Base-by-base conservation (phyloP, 495 filamentous ascomycete species). In the Hyaloscypha variabilis region DNA sequence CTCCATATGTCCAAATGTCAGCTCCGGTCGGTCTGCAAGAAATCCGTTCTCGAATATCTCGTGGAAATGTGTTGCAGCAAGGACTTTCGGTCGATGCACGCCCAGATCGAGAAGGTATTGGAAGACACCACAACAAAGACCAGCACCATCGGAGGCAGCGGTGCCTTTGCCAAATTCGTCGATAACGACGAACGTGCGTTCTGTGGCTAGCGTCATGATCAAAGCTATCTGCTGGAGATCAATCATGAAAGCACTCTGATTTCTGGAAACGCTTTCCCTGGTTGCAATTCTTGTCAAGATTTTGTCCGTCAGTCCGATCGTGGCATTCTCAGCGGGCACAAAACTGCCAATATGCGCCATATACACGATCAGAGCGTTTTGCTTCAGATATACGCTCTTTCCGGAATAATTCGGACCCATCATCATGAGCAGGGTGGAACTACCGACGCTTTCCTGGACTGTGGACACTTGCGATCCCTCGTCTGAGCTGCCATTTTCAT, bases 151-250 rank as follows among this genome's bases (percentile, higher is more conserved):
- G 65, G 82, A 83, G 19, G 85, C 82, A 58, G 91, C 90, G 0
- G 95, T 99, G 8, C 95, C 96, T 77, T 97, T 99, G 5, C 95
- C 95, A 67, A 99, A 98, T 70, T 99, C 96, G 71, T 99, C 95
- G 58, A 97, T 89, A 26, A 99, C 79, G 5, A 98, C 74, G 2
- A 99, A 77, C 71, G 90, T 96, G 29, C 87, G 84, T 30, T 83
- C 79, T 17, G 95, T 97, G 10, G 89, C 86, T 46, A 96, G 86
- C 53, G 87, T 92, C 63, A 95, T 77, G 2, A 90, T 86, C 62
- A 94, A 83, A 0, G 91, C 88, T 14, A 96, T 87, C 66, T 99
- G 93, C 66, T 97, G 93, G 30, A 99, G 76, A 72, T 99, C 95
- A 55, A 91, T 90, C 82, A 96, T 90, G 76, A 98, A 99, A 2